Conservation (phyloP, 2,329 filamentous ascomycete genomes). For the Trichoderma arundinaceum region DNA sequence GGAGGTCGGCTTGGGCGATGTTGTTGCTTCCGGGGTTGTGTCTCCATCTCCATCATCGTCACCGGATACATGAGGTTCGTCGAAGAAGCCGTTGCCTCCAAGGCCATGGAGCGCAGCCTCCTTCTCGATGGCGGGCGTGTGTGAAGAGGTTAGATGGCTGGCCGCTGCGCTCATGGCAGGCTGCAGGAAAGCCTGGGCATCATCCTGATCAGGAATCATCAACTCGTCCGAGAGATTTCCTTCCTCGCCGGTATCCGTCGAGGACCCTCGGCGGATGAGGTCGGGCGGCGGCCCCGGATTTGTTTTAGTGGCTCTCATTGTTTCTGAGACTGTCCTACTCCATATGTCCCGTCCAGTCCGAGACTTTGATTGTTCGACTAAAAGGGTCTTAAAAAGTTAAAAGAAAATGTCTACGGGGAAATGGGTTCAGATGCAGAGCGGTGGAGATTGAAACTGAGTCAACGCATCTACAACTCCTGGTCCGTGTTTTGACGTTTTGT, state of each 20-base stretch:
- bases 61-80: constrained; percentile 34
- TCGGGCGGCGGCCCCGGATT: constrained; percentile 1
- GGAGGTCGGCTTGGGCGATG: constrained; percentile 35
- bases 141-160: constrained; percentile 59
- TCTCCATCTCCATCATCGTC: constrained; percentile 36
- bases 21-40: constrained; percentile 36
- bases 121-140: constrained; percentile 64
- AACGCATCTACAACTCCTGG: neutral
- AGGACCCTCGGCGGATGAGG: neutral
- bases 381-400: neutral
- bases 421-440: neutral
- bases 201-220: constrained; percentile 55
- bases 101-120: constrained; percentile 58
- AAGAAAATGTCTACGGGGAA: neutral
- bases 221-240: constrained; percentile 34
- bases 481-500: neutral
- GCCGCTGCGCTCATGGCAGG: constrained; percentile 63
- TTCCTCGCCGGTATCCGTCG: constrained; percentile 25
- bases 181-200: constrained; percentile 64
- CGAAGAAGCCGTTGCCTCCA: constrained; percentile 40
- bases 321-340: neutral
- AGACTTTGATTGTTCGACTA: no score
- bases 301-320: constrained; percentile 4
- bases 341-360: neutral
- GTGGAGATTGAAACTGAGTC: neutral